Base-by-base conservation (phyloP, 1,139 yeast genomes). In the Zygosaccharomyces pseudobailii region DNA sequence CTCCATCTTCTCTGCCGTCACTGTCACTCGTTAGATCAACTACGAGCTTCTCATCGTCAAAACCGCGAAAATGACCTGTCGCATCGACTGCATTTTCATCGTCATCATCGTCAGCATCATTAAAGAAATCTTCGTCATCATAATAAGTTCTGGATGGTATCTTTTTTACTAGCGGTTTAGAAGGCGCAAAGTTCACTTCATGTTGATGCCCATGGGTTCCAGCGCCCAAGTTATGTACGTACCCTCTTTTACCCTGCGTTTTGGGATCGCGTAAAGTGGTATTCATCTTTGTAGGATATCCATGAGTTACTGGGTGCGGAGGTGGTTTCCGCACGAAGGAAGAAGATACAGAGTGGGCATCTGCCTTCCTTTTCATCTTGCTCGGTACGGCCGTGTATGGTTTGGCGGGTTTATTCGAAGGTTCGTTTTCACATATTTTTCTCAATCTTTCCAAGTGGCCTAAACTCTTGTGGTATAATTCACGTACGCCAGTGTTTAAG, bases 111-210 rank as follows among this genome's bases (percentile, higher is more conserved):
- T 38, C 17, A 13, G 17, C 25, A 25, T 48, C 97, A 68, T 90
- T 97, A 65, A 90, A 90, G 64, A 89, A 97, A 66, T 90, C 97
- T 48, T 90, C 50, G 17, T 49, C 51, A 17, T 40, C 48, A 24
- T 50, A 13, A 20, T 38, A 38, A 10, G 41, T 9, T 19, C 34
- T 9, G 9, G 28, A 7, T 17, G 23, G 13, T 9, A 28, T 27
- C 13, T 35, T 31, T 8, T 74, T 63, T 69, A 71, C 69, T 25
- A 55, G 42, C 1, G 63, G 57, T 42, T 59, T 61, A 8, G 64
- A 61, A 17, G 55, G 46, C 6, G 58, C 50, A 32, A 59, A 56
- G 43, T 59, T 55, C 3, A 58, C 53, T 28, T 52, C 52, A 23
- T 36, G 35, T 31, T 21, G 48, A 47, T 22, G 43, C 40, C 19